Evolutionary conservation across 2,329 filamentous ascomycete genomes (phyloP).

Genomic region (Graphilbum ipis-grandicollis): DNA sequence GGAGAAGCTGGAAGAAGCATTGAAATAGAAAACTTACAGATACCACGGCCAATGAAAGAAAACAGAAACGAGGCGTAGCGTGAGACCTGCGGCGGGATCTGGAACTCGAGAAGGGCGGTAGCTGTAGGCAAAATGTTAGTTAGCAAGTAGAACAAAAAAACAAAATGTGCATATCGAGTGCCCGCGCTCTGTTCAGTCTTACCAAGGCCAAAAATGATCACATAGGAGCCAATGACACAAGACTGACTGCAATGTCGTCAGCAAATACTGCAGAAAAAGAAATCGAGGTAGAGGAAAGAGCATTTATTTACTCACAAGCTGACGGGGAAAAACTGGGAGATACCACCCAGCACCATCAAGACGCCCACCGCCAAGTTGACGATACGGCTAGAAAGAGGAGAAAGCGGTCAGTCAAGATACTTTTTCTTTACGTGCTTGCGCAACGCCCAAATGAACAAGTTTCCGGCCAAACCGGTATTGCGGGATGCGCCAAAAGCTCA

Average conservation of each 20-base stretch:
- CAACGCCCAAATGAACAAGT: too few relatives aligned
- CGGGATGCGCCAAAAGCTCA: too few relatives aligned
- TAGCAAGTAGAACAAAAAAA: too few relatives aligned
- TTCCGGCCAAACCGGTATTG: too few relatives aligned
- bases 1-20: not conserved
- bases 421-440: too few relatives aligned
- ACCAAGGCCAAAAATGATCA: constrained; percentile 82
- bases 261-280: not conserved
- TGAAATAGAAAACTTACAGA: constrained; percentile 45
- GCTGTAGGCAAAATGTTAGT: constrained; percentile 20
- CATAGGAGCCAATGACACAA: constrained; percentile 69
- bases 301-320: constrained; percentile 44
- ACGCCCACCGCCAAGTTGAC: constrained; percentile 81
- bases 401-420: constrained; percentile 17
- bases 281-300: too few relatives aligned
- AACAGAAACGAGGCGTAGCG: constrained; percentile 96
- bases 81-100: constrained; percentile 82
- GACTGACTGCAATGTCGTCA: too few relatives aligned
- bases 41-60: constrained; percentile 86
- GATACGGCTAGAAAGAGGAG: constrained; percentile 49
- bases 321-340: constrained; percentile 50
- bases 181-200: constrained; percentile 16
- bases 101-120: constrained; percentile 69
- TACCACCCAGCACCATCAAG: constrained; percentile 74
- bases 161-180: too few relatives aligned